Evolutionary conservation across 2,329 filamentous ascomycete species (phyloP), one percentile per base, ranked within the genome.

Genomic region (Dendryphion nanum): DNA sequence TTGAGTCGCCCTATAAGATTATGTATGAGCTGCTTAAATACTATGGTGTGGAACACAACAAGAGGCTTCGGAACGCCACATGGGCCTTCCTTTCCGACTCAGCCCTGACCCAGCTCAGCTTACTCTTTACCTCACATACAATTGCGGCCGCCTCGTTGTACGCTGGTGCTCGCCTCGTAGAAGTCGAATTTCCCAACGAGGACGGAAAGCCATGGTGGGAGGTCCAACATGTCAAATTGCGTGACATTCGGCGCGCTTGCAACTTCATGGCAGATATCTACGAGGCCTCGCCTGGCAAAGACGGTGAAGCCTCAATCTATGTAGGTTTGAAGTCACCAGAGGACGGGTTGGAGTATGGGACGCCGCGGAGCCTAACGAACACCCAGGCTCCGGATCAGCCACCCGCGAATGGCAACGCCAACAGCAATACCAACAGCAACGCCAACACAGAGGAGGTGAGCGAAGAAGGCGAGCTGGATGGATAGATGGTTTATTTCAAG

Each of bases 71-170:
- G 38, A 90, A 95, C 66, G 82, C 86, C 0, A 86, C 89, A 1
- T 97, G 93, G 89, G 85, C 89, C 0, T 97, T 96, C 57, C 81
- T 95, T 47, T 96, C 94, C 61, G 93, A 98, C 66, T 86, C 85
- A 15, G 86, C 83, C 48, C 80, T 91, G 43, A 97, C 91, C 1
- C 80, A 84, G 28, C 75, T 97, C 33, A 94, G 90, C 42, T 76
- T 98, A 3, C 75, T 94, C 19, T 85, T 90, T 63, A 81, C 82
- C 15, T 81, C 89, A 13, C 79, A 82, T 28, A 87, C 89, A 26
- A 86, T 97, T 37, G 89, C 91, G 13, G 85, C 91, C 20, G 84
- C 82, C 18, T 84, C 89, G 14, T 78, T 98, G 18, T 96, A 94
- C 68, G 93, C 91, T 43, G 88, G 87, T 5, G 86, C 87, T 41